Evolutionary conservation across 2,329 filamentous ascomycete genomes (phyloP), one percentile per base, ranked within the genome.

Genomic region (Cytospora leucostoma): DNA sequence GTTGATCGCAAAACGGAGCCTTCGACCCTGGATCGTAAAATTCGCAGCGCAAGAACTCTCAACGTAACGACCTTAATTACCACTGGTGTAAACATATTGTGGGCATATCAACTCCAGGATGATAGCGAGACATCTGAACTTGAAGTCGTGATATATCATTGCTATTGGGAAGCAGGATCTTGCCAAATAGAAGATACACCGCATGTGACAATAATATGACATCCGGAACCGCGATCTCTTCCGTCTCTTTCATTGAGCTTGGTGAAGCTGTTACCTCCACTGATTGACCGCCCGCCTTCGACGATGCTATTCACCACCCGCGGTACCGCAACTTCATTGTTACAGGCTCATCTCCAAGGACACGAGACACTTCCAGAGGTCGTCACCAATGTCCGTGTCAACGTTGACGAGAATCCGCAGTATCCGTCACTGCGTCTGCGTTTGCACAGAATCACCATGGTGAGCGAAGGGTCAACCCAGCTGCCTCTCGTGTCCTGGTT

Each of bases 301-400:
- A 67, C n/a, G 74, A 76, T 57, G 67, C 73, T 17, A 35, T 75
- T 37, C 71, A 73, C 66, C 73, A 74, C 49, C 65, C 56, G 2
- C 60, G 62, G 72, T 33, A 59, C 66, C 13, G 68, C 63, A 67
- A 44, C 19, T 55, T 2, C 50, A 60, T 7, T 66, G 67, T 38
- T 71, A 65, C 55, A 66, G 65, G 47, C 34, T 34, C 21, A 65
- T 74, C 38, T 56, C 66, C 27, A 69, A 70, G 35, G 72, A 74
- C 56, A 74, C 63, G 5, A 66, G 61, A 1, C 64, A 64, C 50
- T 44, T 55, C 27, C 27, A 4, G 27, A 27, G 27, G 27, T 27
- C 27, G 17, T 63, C 13, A 59, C 56, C 27, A 66, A 66, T 38
- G 17, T 33, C 32, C 64, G 64, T 47, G 17, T 66, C 19, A 51